Evolutionary conservation across 805 yeast species (phyloP), one percentile per base, ranked within the genome.

Genomic region (Barnettozyma salicaria): DNA sequence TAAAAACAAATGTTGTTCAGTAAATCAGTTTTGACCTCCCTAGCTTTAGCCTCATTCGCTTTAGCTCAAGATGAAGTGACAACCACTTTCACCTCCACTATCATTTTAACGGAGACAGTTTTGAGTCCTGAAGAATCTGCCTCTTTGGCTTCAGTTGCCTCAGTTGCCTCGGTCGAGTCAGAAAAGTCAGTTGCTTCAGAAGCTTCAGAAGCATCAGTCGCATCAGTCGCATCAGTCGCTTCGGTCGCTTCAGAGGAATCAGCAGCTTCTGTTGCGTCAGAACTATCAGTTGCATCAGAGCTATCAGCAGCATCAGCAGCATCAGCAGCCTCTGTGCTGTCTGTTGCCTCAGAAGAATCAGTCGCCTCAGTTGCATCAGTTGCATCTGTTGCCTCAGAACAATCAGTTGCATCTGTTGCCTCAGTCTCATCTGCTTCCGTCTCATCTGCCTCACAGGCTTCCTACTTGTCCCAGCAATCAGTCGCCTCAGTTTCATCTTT

Each of bases 21-120:
- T 41, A 47, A 45, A 17, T 40, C 61, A 12, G 50, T 55, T 28
- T 44, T 52, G 31, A 48, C 64, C 22, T 49, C 64, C 6, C 37
- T 50, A 29, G 50, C 65, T 30, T 55, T 58, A 24, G 60, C 64
- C 30, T 16, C 35, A 4, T 27, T 27, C 7, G 40, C 33, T 20
- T 19, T 29, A 19, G 39, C 39, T 28, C 33, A 22, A 22, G 55
- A 59, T 12, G 61, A 63, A 25, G 55, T 54, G 17, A 54, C 64
- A 5, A 55, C 59, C 9, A 53, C 61, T 30, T 59, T 58, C 23
- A 65, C 64, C 39, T 68, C 72, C 27, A 59, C 67, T 31, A 59
- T 61, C 32, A 56, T 64, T 39, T 42, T 55, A 26, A 54, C 64
- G 14, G 41, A 47, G 36, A 60, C 65, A 33, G 34, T 52, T 27